Evolutionary conservation across 2,329 filamentous ascomycete genomes (phyloP), one percentile per base, ranked within the genome.

Genomic region (Aspergillus niger): DNA sequence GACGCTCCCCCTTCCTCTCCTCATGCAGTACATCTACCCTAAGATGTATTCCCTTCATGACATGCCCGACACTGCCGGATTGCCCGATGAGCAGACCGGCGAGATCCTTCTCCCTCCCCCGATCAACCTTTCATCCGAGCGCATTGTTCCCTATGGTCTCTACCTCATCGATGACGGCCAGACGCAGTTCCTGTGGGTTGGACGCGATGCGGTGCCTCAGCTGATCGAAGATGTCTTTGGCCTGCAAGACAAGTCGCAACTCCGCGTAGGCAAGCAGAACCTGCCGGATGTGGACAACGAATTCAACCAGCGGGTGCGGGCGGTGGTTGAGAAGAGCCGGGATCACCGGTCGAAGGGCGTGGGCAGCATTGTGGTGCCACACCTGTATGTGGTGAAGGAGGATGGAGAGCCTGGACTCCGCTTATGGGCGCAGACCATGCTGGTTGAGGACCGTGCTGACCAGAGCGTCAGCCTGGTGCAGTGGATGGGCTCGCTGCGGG

Each of bases 151-250:
- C 0, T 97, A 96, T 72, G 95, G 95, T 28, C 81, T 99, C 17
- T 99, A 99, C 77, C 85, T 99, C 60, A 95, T 99, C 69, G 95
- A 99, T 70, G 95, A 99, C 72, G 93, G 93, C 2, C 94, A 97
- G 77, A 97, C 92, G 5, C 95, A 99, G 75, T 99, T 99, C 84
- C 80, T 99, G 51, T 99, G 95, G 95, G 85, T 98, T 20, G 95
- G 95, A 13, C 88, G 93, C 38, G 94, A 99, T 67, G 90, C 94
- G 1, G 92, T 99, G 28, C 92, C 92, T 1, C 92, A 96, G 72
- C 84, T 99, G 32, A 82, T 98, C 43, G 79, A 85, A 55, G 95
- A 99, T 70, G 94, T 98, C 5, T 99, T 99, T 74, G 94, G 92
- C 24, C 84, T 95, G 10, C 83, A 89, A 49, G 93, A 97, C 77